phyloP scores from a whole-genome alignment of 352 stramenopile species.

The Pythium rishiriense region DNA sequence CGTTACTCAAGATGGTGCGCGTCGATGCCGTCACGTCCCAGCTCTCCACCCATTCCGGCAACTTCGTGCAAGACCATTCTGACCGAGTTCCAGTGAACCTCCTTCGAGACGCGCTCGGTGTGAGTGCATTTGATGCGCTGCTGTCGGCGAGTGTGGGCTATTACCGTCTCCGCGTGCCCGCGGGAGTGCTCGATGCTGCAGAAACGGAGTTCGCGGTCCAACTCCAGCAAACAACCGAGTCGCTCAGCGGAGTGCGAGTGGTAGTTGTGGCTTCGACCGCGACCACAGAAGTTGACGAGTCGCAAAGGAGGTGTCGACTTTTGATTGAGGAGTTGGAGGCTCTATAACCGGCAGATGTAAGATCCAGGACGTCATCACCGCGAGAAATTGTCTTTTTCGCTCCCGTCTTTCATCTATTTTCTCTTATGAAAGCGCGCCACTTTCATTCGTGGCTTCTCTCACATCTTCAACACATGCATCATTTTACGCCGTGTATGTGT shows the following conservation, averaged over 20 bases:
- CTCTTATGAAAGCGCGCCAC: background rate
- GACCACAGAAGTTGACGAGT: background rate
- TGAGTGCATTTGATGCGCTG: slow-evolving; percentile 63
- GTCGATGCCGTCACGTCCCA: slow-evolving; percentile 34
- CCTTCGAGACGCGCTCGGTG: slow-evolving; percentile 47
- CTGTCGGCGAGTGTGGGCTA: slow-evolving; percentile 42
- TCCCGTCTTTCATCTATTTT: background rate
- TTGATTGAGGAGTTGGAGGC: slow-evolving; percentile 15
- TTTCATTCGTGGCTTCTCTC: slow-evolving; percentile 4
- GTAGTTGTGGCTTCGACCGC: background rate
- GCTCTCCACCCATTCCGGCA: background rate
- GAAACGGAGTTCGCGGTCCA: background rate
- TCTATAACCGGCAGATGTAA: background rate
- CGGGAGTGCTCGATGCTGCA: background rate
- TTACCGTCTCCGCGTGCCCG: slow-evolving; percentile 38
- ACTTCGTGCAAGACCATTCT: slow-evolving; percentile 16
- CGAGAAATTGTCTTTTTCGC: background rate
- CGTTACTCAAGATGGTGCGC: slow-evolving; percentile 36
- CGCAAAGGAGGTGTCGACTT: background rate
- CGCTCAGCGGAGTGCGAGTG: background rate
- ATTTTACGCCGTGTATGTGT: too few relatives aligned
- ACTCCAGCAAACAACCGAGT: slow-evolving; percentile 10
- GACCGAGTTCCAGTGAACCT: slow-evolving; percentile 32
- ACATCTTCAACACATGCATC: too few relatives aligned
- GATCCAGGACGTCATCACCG: too few relatives aligned